Conservation (phyloP, 805 yeast species). For the Millerago galiae region DNA sequence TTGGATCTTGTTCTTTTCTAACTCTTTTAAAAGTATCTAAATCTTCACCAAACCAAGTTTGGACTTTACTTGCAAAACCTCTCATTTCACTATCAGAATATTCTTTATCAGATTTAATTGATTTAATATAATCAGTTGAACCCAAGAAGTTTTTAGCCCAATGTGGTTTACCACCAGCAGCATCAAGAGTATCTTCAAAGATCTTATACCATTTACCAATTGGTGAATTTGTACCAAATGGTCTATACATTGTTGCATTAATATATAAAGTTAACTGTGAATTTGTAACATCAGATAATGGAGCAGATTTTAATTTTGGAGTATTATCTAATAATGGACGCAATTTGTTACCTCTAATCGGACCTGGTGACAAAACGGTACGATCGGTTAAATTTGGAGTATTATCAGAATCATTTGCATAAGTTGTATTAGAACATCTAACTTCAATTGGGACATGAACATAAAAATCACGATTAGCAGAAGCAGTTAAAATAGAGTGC, state of each 20-base stretch:
- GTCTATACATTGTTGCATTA: constrained; percentile 94
- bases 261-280: constrained; percentile 78
- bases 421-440: constrained; percentile 82
- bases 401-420: constrained; percentile 21
- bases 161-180: constrained; percentile 90
- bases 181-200: constrained; percentile 74
- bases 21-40: constrained; percentile 53
- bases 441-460: constrained; percentile 96
- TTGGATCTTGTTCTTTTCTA: constrained; percentile 69
- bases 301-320: constrained; percentile 56
- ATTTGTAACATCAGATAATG: constrained; percentile 42
- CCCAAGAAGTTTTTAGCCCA: constrained; percentile 97
- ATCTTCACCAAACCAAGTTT: constrained; percentile 76
- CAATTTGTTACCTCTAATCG: constrained; percentile 76
- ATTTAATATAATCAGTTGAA: constrained; percentile 28
- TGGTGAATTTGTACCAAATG: constrained; percentile 72
- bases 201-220: constrained; percentile 73
- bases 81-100: constrained; percentile 64
- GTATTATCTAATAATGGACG: constrained; percentile 81
- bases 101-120: constrained; percentile 30
- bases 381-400: constrained; percentile 46
- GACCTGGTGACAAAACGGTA: constrained; percentile 56
- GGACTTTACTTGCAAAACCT: constrained; percentile 65
- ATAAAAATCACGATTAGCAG: constrained; percentile 53
- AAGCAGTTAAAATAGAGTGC: constrained; percentile 55